Evolutionary conservation across 306 rosid genomes (phyloP), one percentile per base, ranked within the genome.

Genomic region (Cicer bijugum): DNA sequence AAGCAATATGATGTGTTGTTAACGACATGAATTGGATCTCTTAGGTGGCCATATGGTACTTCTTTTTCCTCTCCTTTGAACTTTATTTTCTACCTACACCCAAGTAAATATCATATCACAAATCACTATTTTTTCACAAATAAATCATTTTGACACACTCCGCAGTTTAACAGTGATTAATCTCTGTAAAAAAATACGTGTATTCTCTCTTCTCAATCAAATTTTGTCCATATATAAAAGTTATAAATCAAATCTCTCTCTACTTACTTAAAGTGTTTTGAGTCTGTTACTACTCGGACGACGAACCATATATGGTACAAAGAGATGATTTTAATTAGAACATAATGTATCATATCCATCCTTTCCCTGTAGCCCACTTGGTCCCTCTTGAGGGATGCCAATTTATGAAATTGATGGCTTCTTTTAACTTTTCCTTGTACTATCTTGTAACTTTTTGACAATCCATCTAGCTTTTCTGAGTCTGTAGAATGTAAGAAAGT

Each of bases 1-100:
- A 75, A 61, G 66, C 68, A 80, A 84, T 66, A 87, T 86, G 85
- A 88, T 82, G 86, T 76, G 51, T 53, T 74, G 38, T 63, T 88
- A 84, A 82, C 85, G 82, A 76, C 82, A 81, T 88, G 58, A 81
- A 44, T 88, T 78, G 83, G 69, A 78, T 75, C 57, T 72, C 23
- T 76, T 78, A 65, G 77, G 67, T 79, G 83, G 86, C 70, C 75
- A 40, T 51, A 67, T 75, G 42, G 8, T 75, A 52, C 3, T 65
- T 58, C 53, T 35, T 64, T 59, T 12, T 61, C 42, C 12, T 52
- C 15, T 53, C 62, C 17, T 57, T 50, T 55, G 7, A 61, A 53
- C 5, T 59, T 12, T 16, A 66, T 47, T 65, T 28, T 61, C 81
- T 43, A 74, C 75, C 75, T 69, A 46, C 75, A 84, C 61, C 81